A percentile compares a stretch with the other conserved stretches of the same genome.
Conservation (phyloP, 352 stramenopile species). For the Pythium diclinum region DNA sequence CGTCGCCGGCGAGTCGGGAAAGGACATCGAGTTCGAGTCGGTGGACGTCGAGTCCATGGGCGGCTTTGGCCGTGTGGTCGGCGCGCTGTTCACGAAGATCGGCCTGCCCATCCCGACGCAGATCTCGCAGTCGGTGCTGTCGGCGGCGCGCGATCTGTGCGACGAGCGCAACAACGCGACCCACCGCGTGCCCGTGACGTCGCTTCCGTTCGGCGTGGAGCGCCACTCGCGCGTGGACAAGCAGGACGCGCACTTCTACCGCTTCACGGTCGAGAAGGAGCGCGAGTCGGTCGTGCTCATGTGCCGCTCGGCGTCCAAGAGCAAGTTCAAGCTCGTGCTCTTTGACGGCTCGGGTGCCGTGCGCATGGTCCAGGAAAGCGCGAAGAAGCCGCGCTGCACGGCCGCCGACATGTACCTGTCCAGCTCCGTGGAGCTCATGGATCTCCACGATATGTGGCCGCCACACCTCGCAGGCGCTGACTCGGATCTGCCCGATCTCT, state of each 20-base stretch:
- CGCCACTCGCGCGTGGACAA: constrained; percentile 78
- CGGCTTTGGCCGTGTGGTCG: constrained; percentile 76
- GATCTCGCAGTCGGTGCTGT: constrained; percentile 82
- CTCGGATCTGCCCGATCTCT: constrained; percentile 76
- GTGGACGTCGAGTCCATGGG: constrained; percentile 85
- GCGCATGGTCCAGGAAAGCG: constrained; percentile 81
- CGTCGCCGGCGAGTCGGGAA: constrained; percentile 63
- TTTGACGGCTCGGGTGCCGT: constrained; percentile 79
- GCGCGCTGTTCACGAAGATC: constrained; percentile 87
- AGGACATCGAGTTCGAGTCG: constrained; percentile 77
- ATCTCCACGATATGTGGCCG: constrained; percentile 80
- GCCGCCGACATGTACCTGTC: constrained; percentile 86
- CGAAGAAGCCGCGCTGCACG: constrained; percentile 77
- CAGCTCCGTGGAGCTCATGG: constrained; percentile 84
- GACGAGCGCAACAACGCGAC: constrained; percentile 72
- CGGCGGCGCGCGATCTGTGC: constrained; percentile 71
- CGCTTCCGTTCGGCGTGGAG: constrained; percentile 72
- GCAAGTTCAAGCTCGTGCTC: constrained; percentile 88
- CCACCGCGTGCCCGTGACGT: constrained; percentile 48
- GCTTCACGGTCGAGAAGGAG: constrained; percentile 67
- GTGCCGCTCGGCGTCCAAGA: constrained; percentile 77
- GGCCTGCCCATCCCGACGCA: constrained; percentile 86
- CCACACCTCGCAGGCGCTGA: constrained; percentile 48
- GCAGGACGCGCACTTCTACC: constrained; percentile 88
- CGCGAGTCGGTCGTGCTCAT: constrained; percentile 78